Percentiles rank a stretch among this genome's conserved stretches.
Evolutionary conservation across 768 basidiomycete species (phyloP).

Genomic region (Termitomyces heimii): DNA sequence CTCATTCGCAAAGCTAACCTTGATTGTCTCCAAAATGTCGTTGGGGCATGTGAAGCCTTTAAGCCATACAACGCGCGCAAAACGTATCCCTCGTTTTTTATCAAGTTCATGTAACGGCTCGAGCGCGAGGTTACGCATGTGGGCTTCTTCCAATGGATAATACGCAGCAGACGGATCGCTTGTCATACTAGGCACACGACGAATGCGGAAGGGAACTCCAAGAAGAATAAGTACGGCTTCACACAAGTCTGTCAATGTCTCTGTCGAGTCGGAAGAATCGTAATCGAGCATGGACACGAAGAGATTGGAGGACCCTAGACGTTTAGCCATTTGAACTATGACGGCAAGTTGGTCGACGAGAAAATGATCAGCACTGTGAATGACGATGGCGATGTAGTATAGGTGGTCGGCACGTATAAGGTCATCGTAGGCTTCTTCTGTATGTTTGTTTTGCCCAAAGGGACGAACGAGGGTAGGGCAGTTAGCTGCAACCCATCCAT

Average conservation of each 20-base stretch:
- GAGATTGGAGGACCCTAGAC: conserved; percentile 82
- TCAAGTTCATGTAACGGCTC: conserved; percentile 86
- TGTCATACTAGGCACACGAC: conserved; percentile 92
- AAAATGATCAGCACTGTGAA: conserved; percentile 99
- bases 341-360: conserved; percentile 97
- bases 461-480: conserved; percentile 94
- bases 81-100: conserved; percentile 70
- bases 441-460: conserved; percentile 79
- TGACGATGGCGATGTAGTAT: conserved; percentile 92
- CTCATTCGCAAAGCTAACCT: conserved; percentile 84
- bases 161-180: conserved; percentile 82
- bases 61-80: conserved; percentile 92
- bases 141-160: conserved; percentile 93
- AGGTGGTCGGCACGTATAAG: conserved; percentile 77
- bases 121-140: conserved; percentile 87
- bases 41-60: conserved; percentile 99
- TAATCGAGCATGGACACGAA: conserved; percentile 99
- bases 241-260: conserved; percentile 89
- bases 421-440: conserved; percentile 84
- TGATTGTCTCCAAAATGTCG: conserved; percentile 93
- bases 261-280: conserved; percentile 91
- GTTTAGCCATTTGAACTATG: conserved; percentile 91
- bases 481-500: conserved; percentile 96
- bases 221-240: conserved; percentile 93
- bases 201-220: conserved; percentile 89